These are phyloP conservation scores for Isochrysis galbana DNA, from an alignment of 78 protist genomes.

Conservation along the genomic window DNA sequence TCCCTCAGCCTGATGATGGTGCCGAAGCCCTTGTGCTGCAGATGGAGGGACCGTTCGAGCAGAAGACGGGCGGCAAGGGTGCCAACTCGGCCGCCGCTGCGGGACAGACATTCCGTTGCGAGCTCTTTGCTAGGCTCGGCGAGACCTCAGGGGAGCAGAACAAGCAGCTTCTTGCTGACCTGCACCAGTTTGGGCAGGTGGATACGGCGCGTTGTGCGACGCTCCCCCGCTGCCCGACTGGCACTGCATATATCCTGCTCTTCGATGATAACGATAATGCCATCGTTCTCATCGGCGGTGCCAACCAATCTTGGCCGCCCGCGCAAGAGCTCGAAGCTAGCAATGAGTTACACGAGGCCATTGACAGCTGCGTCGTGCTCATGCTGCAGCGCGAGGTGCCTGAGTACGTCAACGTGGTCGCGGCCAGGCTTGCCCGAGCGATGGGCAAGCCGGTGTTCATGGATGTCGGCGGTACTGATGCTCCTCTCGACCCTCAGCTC, in stretches of 20 bases:
- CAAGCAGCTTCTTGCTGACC: not conserved
- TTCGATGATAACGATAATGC: not conserved
- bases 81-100: slow-evolving; percentile 7
- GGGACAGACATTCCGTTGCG: not conserved
- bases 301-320: not conserved
- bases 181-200: not conserved
- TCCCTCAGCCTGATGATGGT: not conserved
- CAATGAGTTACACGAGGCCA: not conserved
- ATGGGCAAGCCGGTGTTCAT: not conserved
- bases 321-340: not conserved
- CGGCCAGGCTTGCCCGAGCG: not conserved
- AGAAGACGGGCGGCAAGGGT: slow-evolving; percentile 22
- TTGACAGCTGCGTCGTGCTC: not conserved
- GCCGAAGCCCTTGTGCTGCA: not conserved
- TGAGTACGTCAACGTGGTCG: not conserved
- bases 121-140: not conserved
- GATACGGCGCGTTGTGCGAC: too few species aligned
- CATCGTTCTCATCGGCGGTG: slow-evolving; percentile 1
- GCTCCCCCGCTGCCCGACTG: not conserved
- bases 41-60: not conserved
- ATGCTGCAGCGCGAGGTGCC: slow-evolving; percentile 28
- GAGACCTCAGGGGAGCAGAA: not conserved
- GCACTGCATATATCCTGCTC: not conserved
- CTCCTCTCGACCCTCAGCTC: not conserved
- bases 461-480: slow-evolving; percentile 10